phyloP scores from a whole-genome alignment of 1,139 yeast species.

The Suhomyces atakaporum region DNA sequence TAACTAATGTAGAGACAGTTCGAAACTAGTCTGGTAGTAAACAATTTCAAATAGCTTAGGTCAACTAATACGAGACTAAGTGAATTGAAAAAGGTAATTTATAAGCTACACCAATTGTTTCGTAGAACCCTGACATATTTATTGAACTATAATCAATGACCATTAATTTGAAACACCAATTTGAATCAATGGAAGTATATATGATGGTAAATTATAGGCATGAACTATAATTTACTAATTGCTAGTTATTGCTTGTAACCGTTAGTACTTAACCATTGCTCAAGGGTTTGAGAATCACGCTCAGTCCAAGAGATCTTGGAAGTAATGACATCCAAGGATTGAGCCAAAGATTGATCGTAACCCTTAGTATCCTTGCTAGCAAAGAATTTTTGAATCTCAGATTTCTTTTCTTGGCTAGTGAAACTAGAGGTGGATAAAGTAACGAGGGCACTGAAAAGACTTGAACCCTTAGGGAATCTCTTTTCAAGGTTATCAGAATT shows the following conservation, averaged over 20 bases:
- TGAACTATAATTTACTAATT: not conserved
- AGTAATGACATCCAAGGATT: conserved; percentile 65
- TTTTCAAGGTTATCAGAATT: conserved; percentile 71
- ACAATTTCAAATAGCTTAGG: too few species aligned
- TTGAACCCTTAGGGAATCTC: conserved; percentile 77
- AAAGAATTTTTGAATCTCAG: conserved; percentile 62
- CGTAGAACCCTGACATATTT: not conserved
- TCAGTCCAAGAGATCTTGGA: conserved; percentile 66
- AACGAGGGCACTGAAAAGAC: conserved; percentile 77
- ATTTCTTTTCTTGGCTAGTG: conserved; percentile 59
- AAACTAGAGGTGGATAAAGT: conserved; percentile 63
- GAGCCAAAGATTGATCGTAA: conserved; percentile 71
- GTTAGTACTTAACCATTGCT: conserved; percentile 53
- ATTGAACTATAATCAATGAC: not conserved
- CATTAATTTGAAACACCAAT: not conserved
- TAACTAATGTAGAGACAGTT: not conserved
- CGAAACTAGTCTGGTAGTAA: not conserved
- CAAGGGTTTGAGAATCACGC: conserved; percentile 59
- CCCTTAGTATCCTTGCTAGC: conserved; percentile 64
- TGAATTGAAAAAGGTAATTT: too few species aligned
- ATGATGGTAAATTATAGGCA: not conserved
- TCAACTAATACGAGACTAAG: too few species aligned
- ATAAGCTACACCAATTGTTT: too few species aligned
- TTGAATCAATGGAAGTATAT: not conserved
- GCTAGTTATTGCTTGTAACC: conserved; percentile 34